phyloP scores from a whole-genome alignment of 306 rosid genomes.

The Canavalia ensiformis region DNA sequence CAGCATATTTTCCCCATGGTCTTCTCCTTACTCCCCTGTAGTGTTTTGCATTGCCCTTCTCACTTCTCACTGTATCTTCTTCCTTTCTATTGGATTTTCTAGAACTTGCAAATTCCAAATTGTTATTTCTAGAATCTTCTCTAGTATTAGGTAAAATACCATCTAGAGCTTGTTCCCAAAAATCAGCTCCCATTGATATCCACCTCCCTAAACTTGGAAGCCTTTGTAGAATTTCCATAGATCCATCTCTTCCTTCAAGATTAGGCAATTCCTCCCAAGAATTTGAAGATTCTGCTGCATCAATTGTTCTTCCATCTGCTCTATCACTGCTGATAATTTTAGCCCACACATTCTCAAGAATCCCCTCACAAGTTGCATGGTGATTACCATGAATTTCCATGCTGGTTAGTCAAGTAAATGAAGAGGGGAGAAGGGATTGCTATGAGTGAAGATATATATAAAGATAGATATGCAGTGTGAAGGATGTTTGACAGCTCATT shows the following conservation, averaged over 20 bases:
- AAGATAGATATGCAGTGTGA: slow-evolving; percentile 43
- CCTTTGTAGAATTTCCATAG: slow-evolving; percentile 68
- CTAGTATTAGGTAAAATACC: slow-evolving; percentile 36
- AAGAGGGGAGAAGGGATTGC: slow-evolving; percentile 41
- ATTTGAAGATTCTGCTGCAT: slow-evolving; percentile 40
- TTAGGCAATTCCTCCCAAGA: slow-evolving; percentile 74
- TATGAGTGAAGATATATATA: slow-evolving; percentile 30
- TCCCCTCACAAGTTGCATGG: slow-evolving; percentile 59
- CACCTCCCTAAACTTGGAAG: slow-evolving; percentile 94
- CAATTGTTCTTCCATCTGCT: slow-evolving; percentile 36
- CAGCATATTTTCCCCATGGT: slow-evolving; percentile 98
- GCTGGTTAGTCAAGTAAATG: slow-evolving; percentile 19
- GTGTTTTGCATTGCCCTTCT: slow-evolving; percentile 55
- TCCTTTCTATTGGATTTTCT: slow-evolving; percentile 16
- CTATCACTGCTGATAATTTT: slow-evolving; percentile 59
- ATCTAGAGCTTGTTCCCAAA: slow-evolving; percentile 82
- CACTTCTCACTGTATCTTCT: slow-evolving; percentile 36
- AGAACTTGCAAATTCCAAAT: slow-evolving; percentile 37
- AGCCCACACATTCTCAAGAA: slow-evolving; percentile 93
- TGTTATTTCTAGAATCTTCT: slow-evolving; percentile 33
- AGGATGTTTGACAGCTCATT: slow-evolving; percentile 54
- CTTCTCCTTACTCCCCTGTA: slow-evolving; percentile 94
- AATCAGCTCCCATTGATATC: slow-evolving; percentile 93
- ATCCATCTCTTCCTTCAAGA: slow-evolving; percentile 66
- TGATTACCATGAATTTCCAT: slow-evolving; percentile 64